phyloP scores from a whole-genome alignment of 441 rosid genomes.

The Gossypium schwendimanii region DNA sequence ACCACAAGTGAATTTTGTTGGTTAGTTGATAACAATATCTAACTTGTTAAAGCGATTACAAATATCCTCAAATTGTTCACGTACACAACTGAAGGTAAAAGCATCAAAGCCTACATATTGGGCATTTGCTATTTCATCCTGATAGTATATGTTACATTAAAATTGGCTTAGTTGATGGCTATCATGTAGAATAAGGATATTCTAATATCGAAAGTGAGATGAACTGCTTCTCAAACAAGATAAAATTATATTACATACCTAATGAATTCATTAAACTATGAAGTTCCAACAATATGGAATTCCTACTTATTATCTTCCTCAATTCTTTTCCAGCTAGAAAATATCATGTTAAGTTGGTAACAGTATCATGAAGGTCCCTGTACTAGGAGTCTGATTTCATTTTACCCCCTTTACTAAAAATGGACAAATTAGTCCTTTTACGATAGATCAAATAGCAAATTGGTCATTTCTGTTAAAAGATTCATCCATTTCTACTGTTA shows the following conservation, averaged over 20 bases:
- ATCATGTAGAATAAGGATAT: background rate
- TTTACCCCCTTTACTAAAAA: too few relatives aligned
- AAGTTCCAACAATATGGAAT: background rate
- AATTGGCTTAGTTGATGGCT: background rate
- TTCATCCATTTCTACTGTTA: too few relatives aligned
- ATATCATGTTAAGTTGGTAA: background rate
- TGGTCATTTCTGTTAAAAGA: too few relatives aligned
- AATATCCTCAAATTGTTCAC: background rate
- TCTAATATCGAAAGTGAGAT: background rate
- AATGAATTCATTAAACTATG: background rate
- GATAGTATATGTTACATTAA: background rate
- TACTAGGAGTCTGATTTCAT: too few relatives aligned
- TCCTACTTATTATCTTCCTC: background rate
- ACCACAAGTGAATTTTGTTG: background rate
- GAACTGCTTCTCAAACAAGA: background rate
- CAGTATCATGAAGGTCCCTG: too few relatives aligned
- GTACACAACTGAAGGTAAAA: background rate
- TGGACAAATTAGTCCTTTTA: too few relatives aligned
- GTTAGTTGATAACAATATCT: background rate
- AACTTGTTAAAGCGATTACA: background rate
- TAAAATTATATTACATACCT: background rate
- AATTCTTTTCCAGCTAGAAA: background rate
- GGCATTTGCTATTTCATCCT: background rate
- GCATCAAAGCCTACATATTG: background rate
- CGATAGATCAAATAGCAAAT: too few relatives aligned